Evolutionary conservation across 169 alveolate species (phyloP).

Genomic region (Eimeria brunetti): DNA sequence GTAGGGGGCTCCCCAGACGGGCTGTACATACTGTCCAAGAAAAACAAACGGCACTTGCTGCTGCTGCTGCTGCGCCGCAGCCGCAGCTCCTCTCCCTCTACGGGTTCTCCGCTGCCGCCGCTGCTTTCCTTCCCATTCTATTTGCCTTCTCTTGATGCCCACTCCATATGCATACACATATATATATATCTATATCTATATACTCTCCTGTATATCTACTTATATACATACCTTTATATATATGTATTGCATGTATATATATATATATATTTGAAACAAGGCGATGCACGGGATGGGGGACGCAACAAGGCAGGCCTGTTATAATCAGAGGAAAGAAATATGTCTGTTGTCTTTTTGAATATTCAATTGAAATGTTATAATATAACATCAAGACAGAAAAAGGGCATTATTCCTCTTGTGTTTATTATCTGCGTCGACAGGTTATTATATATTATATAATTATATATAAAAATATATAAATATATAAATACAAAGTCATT

Average conservation of each 20-base stretch:
- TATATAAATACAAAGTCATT: too few relatives aligned
- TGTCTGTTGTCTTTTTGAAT: too few relatives aligned
- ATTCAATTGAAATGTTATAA: too few relatives aligned
- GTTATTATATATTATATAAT: too few relatives aligned
- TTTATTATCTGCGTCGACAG: slow-evolving; percentile 34
- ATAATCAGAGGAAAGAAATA: not conserved
- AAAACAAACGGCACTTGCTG: slow-evolving; percentile 27
- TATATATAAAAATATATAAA: too few relatives aligned
- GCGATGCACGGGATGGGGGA: not conserved
- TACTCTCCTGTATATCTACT: too few relatives aligned
- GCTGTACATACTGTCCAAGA: not conserved
- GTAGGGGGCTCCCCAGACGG: slow-evolving; percentile 15
- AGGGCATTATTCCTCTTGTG: not conserved
- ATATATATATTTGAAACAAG: too few relatives aligned
- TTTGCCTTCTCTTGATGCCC: not conserved
- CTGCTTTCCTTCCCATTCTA: not conserved
- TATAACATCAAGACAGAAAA: too few relatives aligned
- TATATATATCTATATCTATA: too few relatives aligned
- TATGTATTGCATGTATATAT: too few relatives aligned
- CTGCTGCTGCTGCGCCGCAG: slow-evolving; percentile 28
- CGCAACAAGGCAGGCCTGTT: slow-evolving; percentile 21
- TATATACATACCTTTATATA: too few relatives aligned
- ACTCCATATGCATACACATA: not conserved
- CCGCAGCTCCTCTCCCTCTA: not conserved
- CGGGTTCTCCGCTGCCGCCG: not conserved